Evolutionary conservation across 441 rosid genomes (phyloP), one percentile per base, ranked within the genome.

Genomic region (Erysimum pusillum): DNA sequence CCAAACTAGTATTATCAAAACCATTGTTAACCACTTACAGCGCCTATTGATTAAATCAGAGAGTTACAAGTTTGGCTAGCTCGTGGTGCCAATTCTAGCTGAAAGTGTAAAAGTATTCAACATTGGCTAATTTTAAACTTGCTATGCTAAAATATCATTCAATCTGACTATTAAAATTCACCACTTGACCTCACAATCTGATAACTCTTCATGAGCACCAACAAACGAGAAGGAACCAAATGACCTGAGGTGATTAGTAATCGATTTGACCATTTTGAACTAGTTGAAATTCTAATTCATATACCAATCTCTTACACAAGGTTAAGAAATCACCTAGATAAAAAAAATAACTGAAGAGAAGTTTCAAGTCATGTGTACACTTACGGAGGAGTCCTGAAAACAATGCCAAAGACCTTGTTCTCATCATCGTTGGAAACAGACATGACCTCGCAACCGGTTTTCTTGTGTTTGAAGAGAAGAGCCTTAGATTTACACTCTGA

Each of bases 311-410:
- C 56, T 25, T 13, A 54, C 36, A 69, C 7, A 65, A 56, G n/a
- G 5, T 38, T 10, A 63, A 32, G 14, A 14, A 20, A 48, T 42
- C 39, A 62, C n/a, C 65, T 5, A 53, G 2, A 31, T 54, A 14
- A 52, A 36, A 46, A 58, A 13, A 48, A 34, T 28, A 35, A 15
- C 51, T 20, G 15, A 20, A 39, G 17, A 63, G 18, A 17, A 54
- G 31, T 25, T 7, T 31, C 41, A 42, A 56, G 61, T 63, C 59
- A 61, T 22, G 67, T 10, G 14, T 45, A 63, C 32, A 85, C 97
- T 85, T 85, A 95, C 97, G 96, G 96, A 2, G 99, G 99, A 28
- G 98, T 95, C 39, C 98, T 91, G 51, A 93, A 85, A 76, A 95
- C 97, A 72, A 95, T 83, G 76, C 96, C 97, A 4, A 92, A 95